Conservation (phyloP, 805 yeast species). For the Candida silvatica region DNA sequence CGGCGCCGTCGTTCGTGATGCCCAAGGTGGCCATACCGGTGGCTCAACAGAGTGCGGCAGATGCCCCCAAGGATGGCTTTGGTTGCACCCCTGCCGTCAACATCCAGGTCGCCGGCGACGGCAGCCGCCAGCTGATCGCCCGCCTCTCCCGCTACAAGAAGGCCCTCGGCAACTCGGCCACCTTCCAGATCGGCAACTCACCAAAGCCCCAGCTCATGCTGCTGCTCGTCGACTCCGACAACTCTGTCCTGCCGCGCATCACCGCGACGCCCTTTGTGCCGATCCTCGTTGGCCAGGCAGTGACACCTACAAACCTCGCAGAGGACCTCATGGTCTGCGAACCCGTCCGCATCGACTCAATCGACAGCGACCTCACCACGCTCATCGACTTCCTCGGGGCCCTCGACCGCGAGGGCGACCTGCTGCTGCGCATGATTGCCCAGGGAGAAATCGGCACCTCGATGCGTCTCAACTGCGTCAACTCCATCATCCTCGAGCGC, state of each 20-base stretch:
- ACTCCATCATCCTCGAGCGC: conserved; percentile 8
- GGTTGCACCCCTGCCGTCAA: conserved; percentile 7
- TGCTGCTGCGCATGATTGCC: conserved; percentile 8
- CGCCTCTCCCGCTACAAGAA: conserved; percentile 21
- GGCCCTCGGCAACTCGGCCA: conserved; percentile 19
- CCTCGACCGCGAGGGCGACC: conserved; percentile 12
- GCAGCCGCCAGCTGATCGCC: conserved; percentile 11
- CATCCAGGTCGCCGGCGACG: conserved; percentile 21
- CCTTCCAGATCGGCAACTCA: conserved; percentile 13
- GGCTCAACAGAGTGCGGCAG: conserved; percentile 4
- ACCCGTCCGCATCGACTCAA: conserved; percentile 20
- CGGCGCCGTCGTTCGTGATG: conserved; percentile 29
- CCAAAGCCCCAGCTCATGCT: conserved; percentile 19
- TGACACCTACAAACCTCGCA: conserved; percentile 14
- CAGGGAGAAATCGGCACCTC: conserved; percentile 5
- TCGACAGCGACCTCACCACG: conserved; percentile 23
- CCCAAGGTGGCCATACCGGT: conserved; percentile 25
- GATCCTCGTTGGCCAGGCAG: conserved; percentile 9
- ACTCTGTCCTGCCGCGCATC: conserved; percentile 20
- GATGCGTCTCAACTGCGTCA: conserved; percentile 11
- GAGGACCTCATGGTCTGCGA: conserved; percentile 24
- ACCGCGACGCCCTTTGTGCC: conserved; percentile 24
- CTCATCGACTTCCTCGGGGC: conserved; percentile 24
- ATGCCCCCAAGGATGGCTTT: too few species aligned
- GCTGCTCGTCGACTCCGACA: conserved; percentile 20